Base-by-base conservation (phyloP, 306 rosid genomes). In the Potentilla sterilis region DNA sequence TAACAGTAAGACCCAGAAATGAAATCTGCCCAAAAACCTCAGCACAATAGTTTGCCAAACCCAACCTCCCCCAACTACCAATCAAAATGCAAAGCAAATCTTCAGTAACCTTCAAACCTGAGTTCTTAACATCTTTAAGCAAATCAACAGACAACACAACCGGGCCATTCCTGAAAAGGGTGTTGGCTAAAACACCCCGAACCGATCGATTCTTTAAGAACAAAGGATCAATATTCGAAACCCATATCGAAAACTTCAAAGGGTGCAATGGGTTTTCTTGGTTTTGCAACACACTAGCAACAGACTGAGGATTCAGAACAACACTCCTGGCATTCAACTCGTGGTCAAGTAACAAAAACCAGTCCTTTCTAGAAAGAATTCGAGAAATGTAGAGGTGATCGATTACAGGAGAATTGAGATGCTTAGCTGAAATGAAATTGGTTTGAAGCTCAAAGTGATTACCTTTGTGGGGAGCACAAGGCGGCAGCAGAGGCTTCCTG, bases 61-160 rank as follows among this genome's bases (percentile, higher is more conserved):
- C 97, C 68, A 94, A 86, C 75, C 83, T 91, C 18, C 98, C 98
- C 97, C 97, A 94, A 72, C 98, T 91, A 32, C 88, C 80, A 49
- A 94, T 70, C 78, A 93, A 80, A 28, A 87, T 34, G 69, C 89
- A 89, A 10, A 94, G 84, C 81, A 91, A 49, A 42, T 90, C 91
- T 51, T 88, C 91, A 1, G 85, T 78, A 55, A 94, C 81, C 67
- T 51, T 67, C 54, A 85, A 74, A 19, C 96, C 91, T 8, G 88
- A 88, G 32, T 70, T 82, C 38, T 61, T 76, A 82, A 94, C 71
- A 24, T 87, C 90, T 42, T 67, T 81, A 54, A 94, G 85, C 79
- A 91, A 78, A 13, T 94, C 88, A 81, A 75, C 85, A 9, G 94
- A 89, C 11, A 94, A 76, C 1, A 94, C 41, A n/a, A 84, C 80